Conservation (phyloP, 2,329 filamentous ascomycete genomes). For the Pestalotiopsis sp. region DNA sequence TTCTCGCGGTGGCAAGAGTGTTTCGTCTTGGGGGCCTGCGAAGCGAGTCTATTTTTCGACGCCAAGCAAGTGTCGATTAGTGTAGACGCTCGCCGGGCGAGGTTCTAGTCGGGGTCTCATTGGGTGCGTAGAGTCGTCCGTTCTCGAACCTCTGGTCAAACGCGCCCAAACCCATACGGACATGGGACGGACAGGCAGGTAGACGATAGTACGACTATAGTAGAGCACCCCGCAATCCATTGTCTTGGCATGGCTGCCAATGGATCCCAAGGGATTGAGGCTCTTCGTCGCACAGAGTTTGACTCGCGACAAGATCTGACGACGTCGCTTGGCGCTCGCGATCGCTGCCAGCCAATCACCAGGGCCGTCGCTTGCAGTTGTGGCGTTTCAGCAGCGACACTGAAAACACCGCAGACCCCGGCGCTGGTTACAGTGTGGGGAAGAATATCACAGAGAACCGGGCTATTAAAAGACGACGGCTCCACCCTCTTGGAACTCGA, state of each 20-base stretch:
- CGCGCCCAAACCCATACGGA: not conserved
- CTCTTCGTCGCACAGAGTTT: not conserved
- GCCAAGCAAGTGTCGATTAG: not conserved
- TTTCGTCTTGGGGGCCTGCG: conserved; percentile 9
- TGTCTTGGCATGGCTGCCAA: conserved; percentile 10
- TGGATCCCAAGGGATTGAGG: not conserved
- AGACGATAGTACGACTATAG: not conserved
- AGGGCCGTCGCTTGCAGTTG: not conserved
- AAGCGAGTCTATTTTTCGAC: conserved; percentile 5
- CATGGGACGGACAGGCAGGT: not conserved
- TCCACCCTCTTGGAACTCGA: conserved; percentile 9
- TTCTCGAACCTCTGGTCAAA: conserved; percentile 4
- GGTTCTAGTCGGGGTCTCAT: not conserved
- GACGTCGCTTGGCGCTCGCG: not conserved
- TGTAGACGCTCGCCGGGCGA: not conserved
- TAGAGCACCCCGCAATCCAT: not conserved
- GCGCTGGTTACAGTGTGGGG: conserved; percentile 4
- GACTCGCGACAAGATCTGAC: conserved; percentile 6
- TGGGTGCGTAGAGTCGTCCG: conserved; percentile 4
- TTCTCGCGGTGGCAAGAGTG: not conserved
- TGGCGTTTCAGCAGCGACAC: conserved; percentile 8
- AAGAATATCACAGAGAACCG: not conserved
- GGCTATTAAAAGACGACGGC: conserved; percentile 12
- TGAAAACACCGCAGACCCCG: conserved; percentile 12
- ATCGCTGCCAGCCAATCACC: conserved; percentile 4